A percentile compares a stretch with the other conserved stretches of the same genome.
These are phyloP conservation scores for Irpex sp. DNA, from an alignment of 1,284 basidiomycete species.

Conservation along the genomic window DNA sequence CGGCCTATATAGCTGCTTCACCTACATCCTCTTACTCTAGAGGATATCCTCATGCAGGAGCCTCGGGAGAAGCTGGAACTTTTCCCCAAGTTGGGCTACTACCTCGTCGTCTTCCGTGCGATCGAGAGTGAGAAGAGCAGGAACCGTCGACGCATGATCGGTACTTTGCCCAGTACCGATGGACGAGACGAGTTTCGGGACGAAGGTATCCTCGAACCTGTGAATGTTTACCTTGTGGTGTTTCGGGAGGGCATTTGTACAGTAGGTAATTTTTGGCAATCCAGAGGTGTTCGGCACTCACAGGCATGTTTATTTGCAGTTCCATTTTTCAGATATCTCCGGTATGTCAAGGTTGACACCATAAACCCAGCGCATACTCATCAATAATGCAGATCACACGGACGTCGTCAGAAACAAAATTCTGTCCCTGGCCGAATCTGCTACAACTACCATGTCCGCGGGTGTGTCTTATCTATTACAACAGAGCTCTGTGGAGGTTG, in stretches of 20 bases:
- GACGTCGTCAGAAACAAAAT: conserved; percentile 76
- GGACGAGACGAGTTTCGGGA: conserved; percentile 25
- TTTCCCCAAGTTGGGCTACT: conserved; percentile 89
- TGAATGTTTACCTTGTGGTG: conserved; percentile 87
- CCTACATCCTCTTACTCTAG: conserved; percentile 90
- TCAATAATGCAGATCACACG: conserved; percentile 60
- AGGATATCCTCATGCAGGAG: conserved; percentile 95
- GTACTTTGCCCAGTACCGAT: conserved; percentile 3
- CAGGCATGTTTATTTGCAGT: conserved; percentile 42
- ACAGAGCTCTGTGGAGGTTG: neutral
- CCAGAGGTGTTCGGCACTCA: neutral
- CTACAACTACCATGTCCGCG: conserved; percentile 54
- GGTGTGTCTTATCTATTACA: conserved; percentile 37
- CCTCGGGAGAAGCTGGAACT: conserved; percentile 91
- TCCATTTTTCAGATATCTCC: conserved; percentile 90
- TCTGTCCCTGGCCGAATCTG: conserved; percentile 51
- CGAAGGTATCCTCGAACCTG: conserved; percentile 62
- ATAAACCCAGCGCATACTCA: neutral
- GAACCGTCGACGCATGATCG: conserved; percentile 33
- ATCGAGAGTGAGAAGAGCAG: conserved; percentile 59
- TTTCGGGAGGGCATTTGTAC: conserved; percentile 89
- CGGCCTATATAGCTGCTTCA: conserved; percentile 62
- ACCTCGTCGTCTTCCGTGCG: conserved; percentile 88
- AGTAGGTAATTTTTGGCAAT: conserved; percentile 43
- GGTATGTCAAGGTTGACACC: conserved; percentile 30